These are phyloP conservation scores for Arabidopsis hybrid DNA, from an alignment of 441 rosid genomes.

Conservation along the genomic window DNA sequence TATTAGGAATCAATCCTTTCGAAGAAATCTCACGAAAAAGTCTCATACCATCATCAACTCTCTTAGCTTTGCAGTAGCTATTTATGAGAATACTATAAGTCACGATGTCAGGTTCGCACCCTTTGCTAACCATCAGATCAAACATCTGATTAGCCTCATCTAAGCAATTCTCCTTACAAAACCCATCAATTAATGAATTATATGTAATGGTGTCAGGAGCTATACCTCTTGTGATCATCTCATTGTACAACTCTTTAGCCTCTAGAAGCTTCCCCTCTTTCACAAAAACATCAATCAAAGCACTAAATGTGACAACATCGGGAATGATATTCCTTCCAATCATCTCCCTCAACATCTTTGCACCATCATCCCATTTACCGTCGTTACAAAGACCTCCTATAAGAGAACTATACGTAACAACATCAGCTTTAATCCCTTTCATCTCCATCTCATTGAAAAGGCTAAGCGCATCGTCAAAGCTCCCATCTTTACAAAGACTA, in stretches of 20 bases:
- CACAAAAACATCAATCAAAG: conserved; percentile 23
- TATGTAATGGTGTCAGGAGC: conserved; percentile 25
- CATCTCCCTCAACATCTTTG: conserved; percentile 28
- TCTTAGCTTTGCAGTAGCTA: conserved; percentile 38
- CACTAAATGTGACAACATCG: conserved; percentile 25
- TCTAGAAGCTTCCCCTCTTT: conserved; percentile 25
- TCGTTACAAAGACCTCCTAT: conserved; percentile 19
- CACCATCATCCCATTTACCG: conserved; percentile 28
- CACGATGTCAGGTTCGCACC: conserved; percentile 17
- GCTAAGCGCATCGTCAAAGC: not conserved
- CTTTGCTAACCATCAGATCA: conserved; percentile 31
- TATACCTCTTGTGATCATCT: conserved; percentile 28
- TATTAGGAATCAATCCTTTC: not conserved
- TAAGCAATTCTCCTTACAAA: conserved; percentile 24
- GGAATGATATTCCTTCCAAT: conserved; percentile 22
- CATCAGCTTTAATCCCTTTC: conserved; percentile 27
- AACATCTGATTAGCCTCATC: conserved; percentile 27
- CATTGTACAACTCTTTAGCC: conserved; percentile 30
- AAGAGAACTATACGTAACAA: conserved; percentile 15
- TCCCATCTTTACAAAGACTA: conserved; percentile 32
- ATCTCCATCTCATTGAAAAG: conserved; percentile 27
- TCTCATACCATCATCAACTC: conserved; percentile 28
- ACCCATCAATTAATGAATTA: conserved; percentile 25
- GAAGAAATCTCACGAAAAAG: conserved; percentile 27
- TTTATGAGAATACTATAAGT: conserved; percentile 23